Evolutionary conservation across 1,284 basidiomycete genomes (phyloP), one percentile per base, ranked within the genome.

Genomic region (Cystobasidium slooffiae): DNA sequence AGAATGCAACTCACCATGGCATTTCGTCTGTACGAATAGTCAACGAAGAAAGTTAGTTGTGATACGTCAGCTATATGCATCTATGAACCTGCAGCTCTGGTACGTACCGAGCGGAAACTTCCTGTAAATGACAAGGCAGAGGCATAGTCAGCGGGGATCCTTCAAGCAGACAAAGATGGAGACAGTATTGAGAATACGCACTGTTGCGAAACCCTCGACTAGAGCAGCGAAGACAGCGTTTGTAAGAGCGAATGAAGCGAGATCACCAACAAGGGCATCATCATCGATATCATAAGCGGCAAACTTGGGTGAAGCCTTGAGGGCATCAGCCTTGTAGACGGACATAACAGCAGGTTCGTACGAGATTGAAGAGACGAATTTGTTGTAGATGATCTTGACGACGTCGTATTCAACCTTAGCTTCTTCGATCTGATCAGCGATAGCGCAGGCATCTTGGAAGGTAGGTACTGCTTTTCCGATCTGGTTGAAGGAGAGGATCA

Each of bases 401-500:
- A 90, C 90, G 85, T 99, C 96, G 83, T 92, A 96, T 81, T 93
- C 87, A 81, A 91, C 88, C 72, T 88, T 91, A 78, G 88, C 90
- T 85, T 91, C 91, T 82, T 92, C 86, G 83, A 99, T 91, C 84
- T 96, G 86, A 85, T 98, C 95, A 64, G 96, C 92, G 77, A 99
- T 92, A 77, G 90, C 89, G 61, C 91, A 90, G 61, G 97, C 97
- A 81, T 99, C 97, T 63, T 92, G 90, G 82, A 99, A 99, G 4
- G 95, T 97, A 59, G 96, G 97, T 79, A 99, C 91, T 82, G 96
- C 92, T 83, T 94, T 91, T 79, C 96, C 97, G 80, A 99, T 93
- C 85, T 95, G 94, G 87, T 95, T 97, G 88, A 99, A 97, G 44
- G 94, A 90, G 81, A 99, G 85, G 70, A 87, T 86, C 77, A 97